A percentile compares a stretch with the other conserved stretches of the same genome.
phyloP scores from a whole-genome alignment of 768 basidiomycete genomes.

The Kwoniella bestiolae region DNA sequence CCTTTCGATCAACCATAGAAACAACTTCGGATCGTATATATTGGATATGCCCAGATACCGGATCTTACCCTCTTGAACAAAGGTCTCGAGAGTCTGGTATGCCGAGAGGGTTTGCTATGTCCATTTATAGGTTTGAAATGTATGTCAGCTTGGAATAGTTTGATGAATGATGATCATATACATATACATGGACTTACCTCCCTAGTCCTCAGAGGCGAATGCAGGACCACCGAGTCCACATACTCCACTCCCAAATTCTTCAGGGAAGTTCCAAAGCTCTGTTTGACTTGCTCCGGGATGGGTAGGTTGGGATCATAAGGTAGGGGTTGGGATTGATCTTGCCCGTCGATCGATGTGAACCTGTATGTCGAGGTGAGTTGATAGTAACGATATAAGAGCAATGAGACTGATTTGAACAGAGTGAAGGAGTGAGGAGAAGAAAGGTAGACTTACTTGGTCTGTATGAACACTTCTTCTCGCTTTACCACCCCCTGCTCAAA shows the following conservation, averaged over 20 bases:
- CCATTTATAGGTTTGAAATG: background rate
- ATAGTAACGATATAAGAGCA: no score
- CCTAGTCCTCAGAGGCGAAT: constrained; percentile 70
- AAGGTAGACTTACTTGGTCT: constrained; percentile 73
- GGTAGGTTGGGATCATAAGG: constrained; percentile 69
- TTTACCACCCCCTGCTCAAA: constrained; percentile 64
- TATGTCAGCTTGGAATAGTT: no score
- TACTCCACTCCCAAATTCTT: constrained; percentile 72
- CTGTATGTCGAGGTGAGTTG: no score
- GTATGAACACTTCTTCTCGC: constrained; percentile 73
- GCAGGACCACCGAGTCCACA: constrained; percentile 77
- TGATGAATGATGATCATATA: no score
- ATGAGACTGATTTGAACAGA: no score
- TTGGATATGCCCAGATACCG: constrained; percentile 70
- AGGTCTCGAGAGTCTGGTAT: constrained; percentile 66
- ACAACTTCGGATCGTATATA: constrained; percentile 67
- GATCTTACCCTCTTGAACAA: constrained; percentile 67
- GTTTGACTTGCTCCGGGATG: constrained; percentile 66
- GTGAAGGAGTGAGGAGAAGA: no score
- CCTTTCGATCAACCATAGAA: constrained; percentile 64
- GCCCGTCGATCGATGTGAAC: constrained; percentile 74
- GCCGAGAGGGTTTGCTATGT: constrained; percentile 67
- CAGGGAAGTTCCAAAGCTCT: constrained; percentile 70
- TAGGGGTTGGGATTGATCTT: constrained; percentile 70
- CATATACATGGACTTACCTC: constrained; percentile 44